Percentiles rank a stretch among this genome's conserved stretches.
phyloP scores from a whole-genome alignment of 2,329 filamentous ascomycete species.

The Xylariaceae sp. region DNA sequence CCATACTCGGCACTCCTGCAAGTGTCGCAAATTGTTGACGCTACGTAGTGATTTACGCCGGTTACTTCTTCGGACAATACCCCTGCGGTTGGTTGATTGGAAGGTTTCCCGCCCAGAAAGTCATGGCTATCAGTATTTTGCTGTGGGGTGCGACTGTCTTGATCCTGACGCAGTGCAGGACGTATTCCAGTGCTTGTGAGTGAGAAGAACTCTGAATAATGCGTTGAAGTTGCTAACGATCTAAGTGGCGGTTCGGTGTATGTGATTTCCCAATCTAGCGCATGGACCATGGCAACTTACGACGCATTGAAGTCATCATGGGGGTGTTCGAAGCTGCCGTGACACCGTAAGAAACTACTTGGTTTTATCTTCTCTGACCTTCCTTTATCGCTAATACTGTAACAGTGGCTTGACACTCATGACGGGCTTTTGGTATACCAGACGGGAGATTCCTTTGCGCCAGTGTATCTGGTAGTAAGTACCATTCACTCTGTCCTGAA shows the following conservation, averaged over 20 bases:
- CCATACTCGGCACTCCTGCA: too few relatives aligned
- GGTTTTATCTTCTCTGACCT: neutral
- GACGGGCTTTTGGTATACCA: slow-evolving; percentile 35
- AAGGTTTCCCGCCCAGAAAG: slow-evolving; percentile 33
- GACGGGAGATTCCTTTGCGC: slow-evolving; percentile 32
- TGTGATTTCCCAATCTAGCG: too few relatives aligned
- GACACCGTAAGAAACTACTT: slow-evolving; percentile 22
- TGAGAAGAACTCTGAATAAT: too few relatives aligned
- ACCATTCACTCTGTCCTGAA: neutral
- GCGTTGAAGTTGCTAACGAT: too few relatives aligned
- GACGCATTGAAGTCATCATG: slow-evolving; percentile 24
- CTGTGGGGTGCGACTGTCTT: slow-evolving; percentile 34
- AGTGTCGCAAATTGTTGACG: too few relatives aligned
- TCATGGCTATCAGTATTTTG: slow-evolving; percentile 30
- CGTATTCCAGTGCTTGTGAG: too few relatives aligned
- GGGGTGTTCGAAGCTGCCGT: slow-evolving; percentile 33
- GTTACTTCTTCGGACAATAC: slow-evolving; percentile 39
- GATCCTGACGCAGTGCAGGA: slow-evolving; percentile 8
- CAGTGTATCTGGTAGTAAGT: slow-evolving; percentile 33
- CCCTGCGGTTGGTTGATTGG: slow-evolving; percentile 39
- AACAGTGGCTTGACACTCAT: slow-evolving; percentile 28
- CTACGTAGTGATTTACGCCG: slow-evolving; percentile 33
- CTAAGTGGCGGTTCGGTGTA: too few relatives aligned
- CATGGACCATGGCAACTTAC: too few relatives aligned
- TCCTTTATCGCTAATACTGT: neutral